Evolutionary conservation across 768 basidiomycete species (phyloP).

Genomic region (Pholiota microspora): DNA sequence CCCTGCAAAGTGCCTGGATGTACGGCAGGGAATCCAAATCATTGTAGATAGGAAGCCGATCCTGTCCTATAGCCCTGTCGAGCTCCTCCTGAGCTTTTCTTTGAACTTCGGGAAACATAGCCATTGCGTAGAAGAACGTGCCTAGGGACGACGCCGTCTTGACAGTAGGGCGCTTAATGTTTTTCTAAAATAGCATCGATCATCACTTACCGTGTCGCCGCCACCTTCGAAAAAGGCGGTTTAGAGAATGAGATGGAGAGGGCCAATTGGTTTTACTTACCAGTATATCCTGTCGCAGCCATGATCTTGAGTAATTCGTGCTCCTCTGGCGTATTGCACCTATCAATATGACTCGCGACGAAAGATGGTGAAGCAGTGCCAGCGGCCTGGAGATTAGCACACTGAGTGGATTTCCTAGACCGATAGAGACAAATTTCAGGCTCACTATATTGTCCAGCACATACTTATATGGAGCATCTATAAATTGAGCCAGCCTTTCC

Average conservation of each 20-base stretch:
- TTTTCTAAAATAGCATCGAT: not conserved
- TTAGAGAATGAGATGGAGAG: no score
- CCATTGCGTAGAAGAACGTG: not conserved
- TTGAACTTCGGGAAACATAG: not conserved
- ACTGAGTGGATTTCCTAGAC: not conserved
- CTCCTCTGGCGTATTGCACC: not conserved
- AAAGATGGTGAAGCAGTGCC: not conserved
- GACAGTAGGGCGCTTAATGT: not conserved
- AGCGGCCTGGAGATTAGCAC: not conserved
- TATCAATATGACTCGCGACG: not conserved
- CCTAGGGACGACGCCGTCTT: not conserved
- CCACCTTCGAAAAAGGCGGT: not conserved
- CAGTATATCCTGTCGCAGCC: not conserved
- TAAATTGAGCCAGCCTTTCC: not conserved
- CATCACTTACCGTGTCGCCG: not conserved
- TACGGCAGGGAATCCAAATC: not conserved
- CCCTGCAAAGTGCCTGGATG: not conserved
- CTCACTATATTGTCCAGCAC: not conserved
- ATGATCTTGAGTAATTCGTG: not conserved
- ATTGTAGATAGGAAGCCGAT: not conserved
- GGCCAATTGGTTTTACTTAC: not conserved
- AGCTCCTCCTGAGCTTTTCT: conserved; percentile 1
- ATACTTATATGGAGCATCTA: conserved; percentile 1
- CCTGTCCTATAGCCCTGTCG: not conserved
- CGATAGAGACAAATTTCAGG: not conserved